Base-by-base conservation (phyloP, 768 basidiomycete species). In the Russula abietina region DNA sequence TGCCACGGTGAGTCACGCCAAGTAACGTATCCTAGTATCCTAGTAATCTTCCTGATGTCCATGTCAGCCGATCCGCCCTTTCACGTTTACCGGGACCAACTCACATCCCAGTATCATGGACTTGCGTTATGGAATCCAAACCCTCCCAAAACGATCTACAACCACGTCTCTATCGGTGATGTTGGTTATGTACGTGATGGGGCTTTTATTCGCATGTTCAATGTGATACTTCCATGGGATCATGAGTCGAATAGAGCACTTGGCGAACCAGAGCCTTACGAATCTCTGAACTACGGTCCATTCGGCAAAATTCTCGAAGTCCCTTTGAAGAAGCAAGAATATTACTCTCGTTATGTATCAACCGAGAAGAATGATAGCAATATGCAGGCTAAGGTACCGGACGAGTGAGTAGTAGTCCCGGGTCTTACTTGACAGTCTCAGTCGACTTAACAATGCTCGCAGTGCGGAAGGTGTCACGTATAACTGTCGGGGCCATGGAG, bases 121-220 rank as follows among this genome's bases (percentile, higher is more conserved):
- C 38, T 32, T 32, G 59, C 66, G 0, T 22, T 67, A 10, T 67
- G 67, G 64, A 51, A 66, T 22, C 67, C 67, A 41, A 59, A 59
- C 24, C 68, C 68, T 26, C 22, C 26, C 30, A 24, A 45, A 3
- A 2, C 26, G 8, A 16, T 59, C n/a, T 69, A 68, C 24, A 43
- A 63, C 19, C 28, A 22, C 0, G 67, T 68, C 55, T 32, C 43
- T 1, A 55, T 68, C 28, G 67, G 65, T 3, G 67, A 69, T 45
- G 68, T 69, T 38, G 68, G 68, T 8, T 68, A 59, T n/a, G 30
- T 68, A 9, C 14, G 24, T 12, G 36, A 61, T 2, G 68, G 68
- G 4, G 26, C 28, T 36, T 69, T 69, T 33, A n/a, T n/a, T n/a
- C n/a, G n/a, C n/a, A n/a, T n/a, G n/a, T n/a, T n/a, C n/a, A n/a